Evolutionary conservation across 805 yeast genomes (phyloP).

Genomic region (Yarrowia hollandica): DNA sequence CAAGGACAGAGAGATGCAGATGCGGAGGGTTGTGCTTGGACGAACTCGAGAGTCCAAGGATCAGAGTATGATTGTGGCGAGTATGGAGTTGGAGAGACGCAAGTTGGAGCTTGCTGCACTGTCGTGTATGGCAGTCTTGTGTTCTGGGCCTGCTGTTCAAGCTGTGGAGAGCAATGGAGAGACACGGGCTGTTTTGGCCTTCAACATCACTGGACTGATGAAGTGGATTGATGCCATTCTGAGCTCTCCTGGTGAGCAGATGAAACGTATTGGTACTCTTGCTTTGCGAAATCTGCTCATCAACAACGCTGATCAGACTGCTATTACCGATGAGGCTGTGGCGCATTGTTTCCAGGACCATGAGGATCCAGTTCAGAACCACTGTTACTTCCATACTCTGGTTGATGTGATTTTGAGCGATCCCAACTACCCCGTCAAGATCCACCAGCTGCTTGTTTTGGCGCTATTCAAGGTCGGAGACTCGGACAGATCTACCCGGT

Average conservation of each 20-base stretch:
- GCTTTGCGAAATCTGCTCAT: slow-evolving; percentile 70
- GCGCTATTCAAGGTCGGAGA: slow-evolving; percentile 80
- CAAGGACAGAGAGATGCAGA: slow-evolving; percentile 67
- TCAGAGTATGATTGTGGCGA: slow-evolving; percentile 53
- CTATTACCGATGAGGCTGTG: slow-evolving; percentile 58
- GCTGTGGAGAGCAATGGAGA: slow-evolving; percentile 34
- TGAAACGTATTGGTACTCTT: slow-evolving; percentile 61
- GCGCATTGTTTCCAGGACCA: slow-evolving; percentile 65
- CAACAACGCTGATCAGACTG: slow-evolving; percentile 56
- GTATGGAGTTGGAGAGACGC: slow-evolving; percentile 76
- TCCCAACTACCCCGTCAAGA: slow-evolving; percentile 51
- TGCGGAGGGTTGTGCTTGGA: slow-evolving; percentile 44
- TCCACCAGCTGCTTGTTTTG: slow-evolving; percentile 69
- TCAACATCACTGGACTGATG: slow-evolving; percentile 67
- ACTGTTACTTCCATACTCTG: slow-evolving; percentile 69
- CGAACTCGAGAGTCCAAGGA: slow-evolving; percentile 44
- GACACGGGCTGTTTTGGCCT: slow-evolving; percentile 58
- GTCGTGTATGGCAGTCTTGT: slow-evolving; percentile 79
- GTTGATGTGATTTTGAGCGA: slow-evolving; percentile 61
- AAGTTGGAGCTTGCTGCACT: slow-evolving; percentile 69
- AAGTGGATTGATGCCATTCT: slow-evolving; percentile 81
- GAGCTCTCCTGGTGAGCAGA: slow-evolving; percentile 53
- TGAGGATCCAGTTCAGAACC: slow-evolving; percentile 50
- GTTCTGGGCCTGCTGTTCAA: slow-evolving; percentile 68
- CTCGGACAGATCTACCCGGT: slow-evolving; percentile 64